Evolutionary conservation across 2,329 filamentous ascomycete genomes (phyloP).

Genomic region (Xylaria polymorpha): DNA sequence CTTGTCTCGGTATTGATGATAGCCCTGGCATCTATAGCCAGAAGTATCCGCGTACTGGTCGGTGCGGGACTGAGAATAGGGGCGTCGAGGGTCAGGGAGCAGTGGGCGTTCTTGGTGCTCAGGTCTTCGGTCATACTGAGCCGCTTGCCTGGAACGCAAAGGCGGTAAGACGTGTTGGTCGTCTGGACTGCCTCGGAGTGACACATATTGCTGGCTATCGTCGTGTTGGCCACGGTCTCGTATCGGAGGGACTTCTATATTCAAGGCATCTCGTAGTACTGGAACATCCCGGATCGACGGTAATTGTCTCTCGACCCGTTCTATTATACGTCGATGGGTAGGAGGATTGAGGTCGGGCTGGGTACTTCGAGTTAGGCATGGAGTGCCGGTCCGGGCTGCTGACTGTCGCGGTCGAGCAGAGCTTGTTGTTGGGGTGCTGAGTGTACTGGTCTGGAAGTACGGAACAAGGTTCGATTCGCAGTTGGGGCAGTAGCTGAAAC

Average conservation of each 20-base stretch:
- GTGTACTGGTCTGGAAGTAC: neutral
- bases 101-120: neutral
- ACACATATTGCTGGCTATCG: neutral
- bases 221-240: neutral
- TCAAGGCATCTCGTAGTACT: neutral
- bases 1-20: neutral
- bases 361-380: neutral
- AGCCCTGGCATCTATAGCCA: neutral
- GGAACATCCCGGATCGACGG: slow-evolving; percentile 2
- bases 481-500: neutral
- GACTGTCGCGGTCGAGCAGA: neutral
- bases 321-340: neutral
- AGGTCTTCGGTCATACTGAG: neutral
- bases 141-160: too few relatives aligned
- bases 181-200: neutral
- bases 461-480: neutral
- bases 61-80: neutral
- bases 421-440: neutral
- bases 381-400: neutral
- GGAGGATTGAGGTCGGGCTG: neutral
- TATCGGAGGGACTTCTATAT: neutral
- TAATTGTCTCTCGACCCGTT: neutral
- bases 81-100: neutral
- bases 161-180: neutral
- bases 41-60: neutral